Evolutionary conservation across 306 rosid genomes (phyloP), one percentile per base, ranked within the genome.

Genomic region (Cicer judaicum): DNA sequence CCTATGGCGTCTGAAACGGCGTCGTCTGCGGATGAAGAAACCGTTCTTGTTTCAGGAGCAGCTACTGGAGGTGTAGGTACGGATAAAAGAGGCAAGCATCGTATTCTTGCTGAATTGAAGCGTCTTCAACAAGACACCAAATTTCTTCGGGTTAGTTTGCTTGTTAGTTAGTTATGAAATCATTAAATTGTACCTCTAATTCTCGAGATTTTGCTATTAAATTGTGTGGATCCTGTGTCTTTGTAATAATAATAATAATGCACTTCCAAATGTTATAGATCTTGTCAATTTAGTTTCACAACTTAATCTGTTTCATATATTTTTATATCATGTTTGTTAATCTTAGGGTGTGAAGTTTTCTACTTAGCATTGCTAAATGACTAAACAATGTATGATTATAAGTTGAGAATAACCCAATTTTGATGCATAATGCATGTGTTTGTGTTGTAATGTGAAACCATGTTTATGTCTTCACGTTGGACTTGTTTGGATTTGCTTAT

Each of bases 41-140:
- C 43, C 34, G 77, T 77, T n/a, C 62, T 53, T 42, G 46, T 41
- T 75, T 55, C 80, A 7, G 47, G 47, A 79, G 24, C 77, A 46
- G 80, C 36, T 24, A 72, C 9, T 9, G 68, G 34, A 18, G 77
- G 36, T 7, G 55, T 42, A 21, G 80, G 29, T 21, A 19, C 75
- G 52, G 91, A 92, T 64, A 89, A 80, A 54, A 81, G 90, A 87
- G 96, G 97, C 38, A 90, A 85, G 79, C 97, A 92, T 61, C 91
- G 92, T 76, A 85, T 92, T 79, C 87, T 88, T 43, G 97, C 93
- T 7, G 91, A 92, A 29, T 85, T 92, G 77, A 92, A 84, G 80
- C 88, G 77, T 53, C 96, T 92, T 9, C 92, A 92, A 36, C 93
- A 88, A 80, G 97, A 92, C 53, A 85, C 86, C 75, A 84, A 47